Conservation (phyloP, 2,329 filamentous ascomycete genomes). For the Fusarium albosuccineum region DNA sequence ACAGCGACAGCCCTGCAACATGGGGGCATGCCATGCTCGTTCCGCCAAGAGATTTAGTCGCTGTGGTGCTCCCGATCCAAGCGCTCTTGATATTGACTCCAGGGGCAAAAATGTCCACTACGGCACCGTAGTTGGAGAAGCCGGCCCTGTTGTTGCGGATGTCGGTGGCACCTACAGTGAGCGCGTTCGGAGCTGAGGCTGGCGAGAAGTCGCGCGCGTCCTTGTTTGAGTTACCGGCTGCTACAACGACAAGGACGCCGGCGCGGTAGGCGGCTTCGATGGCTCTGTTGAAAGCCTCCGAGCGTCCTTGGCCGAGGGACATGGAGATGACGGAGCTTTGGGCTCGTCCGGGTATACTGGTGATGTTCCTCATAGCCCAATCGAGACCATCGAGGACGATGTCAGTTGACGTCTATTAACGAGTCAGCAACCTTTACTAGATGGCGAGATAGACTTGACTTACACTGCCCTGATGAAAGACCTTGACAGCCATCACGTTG, state of each 20-base stretch:
- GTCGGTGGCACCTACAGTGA: conserved; percentile 67
- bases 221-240: conserved; percentile 65
- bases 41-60: conserved; percentile 64
- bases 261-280: conserved; percentile 59
- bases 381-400: conserved; percentile 50
- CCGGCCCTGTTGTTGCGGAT: conserved; percentile 52
- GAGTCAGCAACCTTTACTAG: not conserved
- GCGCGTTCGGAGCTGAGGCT: conserved; percentile 60
- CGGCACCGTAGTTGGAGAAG: conserved; percentile 64
- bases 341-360: conserved; percentile 52
- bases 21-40: conserved; percentile 75
- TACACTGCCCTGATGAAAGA: conserved; percentile 50
- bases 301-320: conserved; percentile 64
- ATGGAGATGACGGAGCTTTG: conserved; percentile 65
- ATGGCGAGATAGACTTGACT: not conserved
- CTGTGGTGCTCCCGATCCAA: conserved; percentile 57
- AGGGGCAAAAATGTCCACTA: conserved; percentile 66
- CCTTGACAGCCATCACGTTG: conserved; percentile 60
- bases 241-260: conserved; percentile 66
- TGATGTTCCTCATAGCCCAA: conserved; percentile 59
- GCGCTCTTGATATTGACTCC: conserved; percentile 61
- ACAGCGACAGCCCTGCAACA: conserved; percentile 70
- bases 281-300: conserved; percentile 63
- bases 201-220: conserved; percentile 59
- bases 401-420: conserved; percentile 37